Conservation (phyloP, 495 filamentous ascomycete genomes). For the Talaromyces thailandensis region DNA sequence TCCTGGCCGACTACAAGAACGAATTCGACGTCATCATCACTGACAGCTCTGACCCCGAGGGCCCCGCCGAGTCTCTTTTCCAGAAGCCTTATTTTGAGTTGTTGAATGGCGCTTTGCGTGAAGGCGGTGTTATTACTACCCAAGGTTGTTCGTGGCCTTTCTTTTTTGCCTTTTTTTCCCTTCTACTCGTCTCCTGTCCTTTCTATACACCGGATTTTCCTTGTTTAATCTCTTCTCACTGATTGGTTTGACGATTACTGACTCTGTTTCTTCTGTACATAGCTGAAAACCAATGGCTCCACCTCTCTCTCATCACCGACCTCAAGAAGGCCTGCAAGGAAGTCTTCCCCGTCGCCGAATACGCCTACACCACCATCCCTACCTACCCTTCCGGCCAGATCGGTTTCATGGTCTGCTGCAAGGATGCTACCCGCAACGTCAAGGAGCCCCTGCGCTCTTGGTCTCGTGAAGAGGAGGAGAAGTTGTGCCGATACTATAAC, state of each 20-base stretch:
- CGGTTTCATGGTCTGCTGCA: conserved; percentile 99
- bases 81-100: conserved; percentile 98
- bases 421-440: conserved; percentile 78
- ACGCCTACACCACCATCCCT: conserved; percentile 98
- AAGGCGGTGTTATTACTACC: conserved; percentile 97
- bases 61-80: conserved; percentile 91
- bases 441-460: conserved; percentile 72
- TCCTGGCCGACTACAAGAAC: conserved; percentile 84
- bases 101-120: conserved; percentile 74
- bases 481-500: conserved; percentile 92
- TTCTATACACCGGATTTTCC: conserved; percentile 8
- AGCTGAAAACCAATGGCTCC: conserved; percentile 99
- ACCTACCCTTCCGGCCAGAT: conserved; percentile 99
- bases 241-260: conserved; percentile 1
- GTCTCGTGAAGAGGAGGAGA: conserved; percentile 79
- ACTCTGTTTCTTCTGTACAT: not conserved
- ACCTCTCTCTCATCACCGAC: conserved; percentile 79
- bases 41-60: conserved; percentile 94
- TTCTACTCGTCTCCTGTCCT: not conserved
- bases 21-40: conserved; percentile 99
- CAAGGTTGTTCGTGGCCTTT: conserved; percentile 98
- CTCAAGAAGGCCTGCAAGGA: conserved; percentile 94
- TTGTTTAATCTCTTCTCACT: conserved; percentile 7
- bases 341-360: conserved; percentile 96
- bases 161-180: conserved; percentile 18